Evolutionary conservation across 306 rosid species (phyloP).

Genomic region (Cicer bijugum): DNA sequence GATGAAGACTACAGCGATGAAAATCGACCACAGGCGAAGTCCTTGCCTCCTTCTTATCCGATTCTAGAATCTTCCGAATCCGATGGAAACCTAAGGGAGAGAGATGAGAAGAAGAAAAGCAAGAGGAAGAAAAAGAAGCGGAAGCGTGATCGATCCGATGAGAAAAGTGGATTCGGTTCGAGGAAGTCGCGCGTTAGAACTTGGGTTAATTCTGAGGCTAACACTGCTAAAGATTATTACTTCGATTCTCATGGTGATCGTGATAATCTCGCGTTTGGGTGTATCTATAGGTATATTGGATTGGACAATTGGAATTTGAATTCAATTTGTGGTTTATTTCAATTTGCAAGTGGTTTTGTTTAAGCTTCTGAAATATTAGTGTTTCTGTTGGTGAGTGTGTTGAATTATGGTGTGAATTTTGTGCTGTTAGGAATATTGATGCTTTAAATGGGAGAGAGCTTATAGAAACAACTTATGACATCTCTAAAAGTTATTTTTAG

Average conservation of each 20-base stretch:
- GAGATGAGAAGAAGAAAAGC: constrained; percentile 41
- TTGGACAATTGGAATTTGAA: neutral
- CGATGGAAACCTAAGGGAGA: constrained; percentile 49
- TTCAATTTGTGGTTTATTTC: constrained; percentile 12
- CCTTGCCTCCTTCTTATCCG: constrained; percentile 54
- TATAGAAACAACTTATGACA: neutral
- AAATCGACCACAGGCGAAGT: constrained; percentile 28
- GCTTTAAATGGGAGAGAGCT: neutral
- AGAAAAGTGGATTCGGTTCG: constrained; percentile 57
- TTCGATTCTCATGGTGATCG: constrained; percentile 79
- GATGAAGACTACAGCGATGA: constrained; percentile 42
- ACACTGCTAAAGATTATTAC: constrained; percentile 71
- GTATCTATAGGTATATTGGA: constrained; percentile 65
- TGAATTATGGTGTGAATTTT: constrained; percentile 18
- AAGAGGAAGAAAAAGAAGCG: constrained; percentile 60
- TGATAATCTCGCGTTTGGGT: constrained; percentile 79
- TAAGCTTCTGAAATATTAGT: neutral
- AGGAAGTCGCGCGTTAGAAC: constrained; percentile 75
- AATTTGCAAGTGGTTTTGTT: neutral
- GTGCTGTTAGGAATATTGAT: constrained; percentile 1
- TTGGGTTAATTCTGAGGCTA: constrained; percentile 71
- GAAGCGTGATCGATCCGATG: constrained; percentile 55
- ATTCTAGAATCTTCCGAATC: constrained; percentile 79
- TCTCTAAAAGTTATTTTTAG: neutral
- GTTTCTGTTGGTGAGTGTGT: constrained; percentile 19